phyloP scores from a whole-genome alignment of 306 rosid species.

The Dryas drummondii region DNA sequence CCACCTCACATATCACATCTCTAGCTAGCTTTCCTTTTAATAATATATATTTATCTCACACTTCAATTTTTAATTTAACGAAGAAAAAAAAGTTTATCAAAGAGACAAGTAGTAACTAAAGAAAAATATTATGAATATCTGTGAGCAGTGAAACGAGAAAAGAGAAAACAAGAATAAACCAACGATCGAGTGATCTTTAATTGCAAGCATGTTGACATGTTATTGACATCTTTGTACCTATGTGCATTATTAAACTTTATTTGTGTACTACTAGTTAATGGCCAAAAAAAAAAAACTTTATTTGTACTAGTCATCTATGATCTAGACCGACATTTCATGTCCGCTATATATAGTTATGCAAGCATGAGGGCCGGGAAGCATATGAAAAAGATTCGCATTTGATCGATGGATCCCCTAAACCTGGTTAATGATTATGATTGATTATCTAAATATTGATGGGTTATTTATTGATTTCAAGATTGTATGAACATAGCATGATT shows the following conservation, averaged over 20 bases:
- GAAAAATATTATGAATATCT: no score
- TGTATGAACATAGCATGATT: background rate
- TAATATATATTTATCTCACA: no score
- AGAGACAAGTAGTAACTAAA: no score
- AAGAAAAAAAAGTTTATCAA: no score
- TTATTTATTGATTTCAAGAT: background rate
- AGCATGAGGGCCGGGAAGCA: background rate
- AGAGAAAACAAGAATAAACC: background rate
- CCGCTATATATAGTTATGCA: background rate
- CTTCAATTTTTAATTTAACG: no score
- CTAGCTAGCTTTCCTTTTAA: no score
- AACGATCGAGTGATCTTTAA: background rate
- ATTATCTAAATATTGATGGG: background rate
- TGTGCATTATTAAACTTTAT: background rate
- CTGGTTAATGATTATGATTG: no score
- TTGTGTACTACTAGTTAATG: no score
- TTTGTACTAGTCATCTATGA: background rate
- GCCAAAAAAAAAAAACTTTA: no score
- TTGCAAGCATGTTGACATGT: slow-evolving; percentile 28
- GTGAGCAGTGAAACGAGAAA: slow-evolving; percentile 1
- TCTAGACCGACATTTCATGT: background rate
- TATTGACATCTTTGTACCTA: slow-evolving; percentile 11
- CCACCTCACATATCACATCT: no score
- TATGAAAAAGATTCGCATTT: slow-evolving; percentile 1
- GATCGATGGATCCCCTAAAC: no score